A percentile compares a stretch with the other conserved stretches of the same genome.
These are phyloP conservation scores for Meripilus lineatus DNA, from an alignment of 1,284 basidiomycete genomes.

Conservation along the genomic window DNA sequence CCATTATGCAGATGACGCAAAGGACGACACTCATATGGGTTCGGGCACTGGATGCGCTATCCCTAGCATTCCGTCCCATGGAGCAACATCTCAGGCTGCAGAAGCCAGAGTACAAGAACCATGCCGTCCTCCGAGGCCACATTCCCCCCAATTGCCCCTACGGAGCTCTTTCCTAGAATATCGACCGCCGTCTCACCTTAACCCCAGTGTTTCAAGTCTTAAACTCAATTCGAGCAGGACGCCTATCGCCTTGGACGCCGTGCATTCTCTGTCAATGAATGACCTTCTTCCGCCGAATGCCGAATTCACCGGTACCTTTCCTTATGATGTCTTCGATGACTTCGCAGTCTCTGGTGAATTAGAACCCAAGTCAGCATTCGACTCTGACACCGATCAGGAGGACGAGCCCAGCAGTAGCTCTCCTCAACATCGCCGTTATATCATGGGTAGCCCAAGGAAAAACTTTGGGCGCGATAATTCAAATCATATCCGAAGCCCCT, in stretches of 20 bases:
- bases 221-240: background rate
- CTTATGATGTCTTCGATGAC: background rate
- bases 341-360: background rate
- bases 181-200: background rate
- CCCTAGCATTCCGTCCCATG: no score
- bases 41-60: background rate
- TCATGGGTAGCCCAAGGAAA: no score
- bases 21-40: background rate
- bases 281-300: background rate
- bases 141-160: background rate
- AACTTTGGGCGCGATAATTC: no score
- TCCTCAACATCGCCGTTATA: no score
- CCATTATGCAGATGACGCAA: background rate
- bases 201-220: background rate
- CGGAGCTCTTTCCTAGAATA: background rate
- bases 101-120: background rate
- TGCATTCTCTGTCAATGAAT: background rate
- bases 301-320: background rate
- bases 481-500: background rate
- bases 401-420: no score
- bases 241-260: no score
- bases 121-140: background rate
- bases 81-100: no score
- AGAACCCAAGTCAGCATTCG: conserved; percentile 5
- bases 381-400: background rate